Conservation (phyloP, 306 rosid species). For the Gynostemma pentaphyllum region DNA sequence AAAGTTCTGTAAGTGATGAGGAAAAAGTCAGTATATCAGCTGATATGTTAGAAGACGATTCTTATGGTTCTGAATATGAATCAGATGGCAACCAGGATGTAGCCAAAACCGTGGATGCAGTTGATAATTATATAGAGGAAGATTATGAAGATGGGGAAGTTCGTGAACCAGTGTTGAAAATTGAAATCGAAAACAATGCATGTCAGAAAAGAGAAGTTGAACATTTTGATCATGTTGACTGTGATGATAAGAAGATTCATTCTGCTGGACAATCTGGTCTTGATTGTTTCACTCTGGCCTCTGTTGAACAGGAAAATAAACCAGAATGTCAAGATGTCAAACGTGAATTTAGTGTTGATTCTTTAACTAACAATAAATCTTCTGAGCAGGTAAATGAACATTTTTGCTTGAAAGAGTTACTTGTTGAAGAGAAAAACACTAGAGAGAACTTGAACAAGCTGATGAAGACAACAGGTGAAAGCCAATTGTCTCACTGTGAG, state of each 20-base stretch:
- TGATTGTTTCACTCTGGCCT: constrained; percentile 20
- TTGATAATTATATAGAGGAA: constrained; percentile 33
- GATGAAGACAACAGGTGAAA: constrained; percentile 11
- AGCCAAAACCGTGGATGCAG: constrained; percentile 33
- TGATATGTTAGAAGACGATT: constrained; percentile 56
- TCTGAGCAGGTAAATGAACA: constrained; percentile 3
- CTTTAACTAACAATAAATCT: background rate
- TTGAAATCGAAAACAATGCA: constrained; percentile 25
- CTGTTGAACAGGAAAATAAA: constrained; percentile 18
- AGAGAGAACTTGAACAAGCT: constrained; percentile 17
- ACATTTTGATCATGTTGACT: constrained; percentile 14
- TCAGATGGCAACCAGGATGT: constrained; percentile 66
- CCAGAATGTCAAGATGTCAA: constrained; percentile 9
- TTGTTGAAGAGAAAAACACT: constrained; percentile 22
- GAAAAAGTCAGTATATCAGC: constrained; percentile 60
- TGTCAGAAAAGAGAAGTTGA: constrained; percentile 48
- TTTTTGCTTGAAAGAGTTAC: constrained; percentile 19
- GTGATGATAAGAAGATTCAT: constrained; percentile 20
- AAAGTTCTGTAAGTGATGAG: constrained; percentile 55
- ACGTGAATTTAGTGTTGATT: constrained; percentile 19
- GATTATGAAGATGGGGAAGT: constrained; percentile 91
- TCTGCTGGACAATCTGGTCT: constrained; percentile 19
- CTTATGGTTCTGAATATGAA: constrained; percentile 54
- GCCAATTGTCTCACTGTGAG: constrained; percentile 20
- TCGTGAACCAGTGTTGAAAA: constrained; percentile 35